Conservation (phyloP, 2,329 filamentous ascomycete genomes). For the Xylariaceae sp. region DNA sequence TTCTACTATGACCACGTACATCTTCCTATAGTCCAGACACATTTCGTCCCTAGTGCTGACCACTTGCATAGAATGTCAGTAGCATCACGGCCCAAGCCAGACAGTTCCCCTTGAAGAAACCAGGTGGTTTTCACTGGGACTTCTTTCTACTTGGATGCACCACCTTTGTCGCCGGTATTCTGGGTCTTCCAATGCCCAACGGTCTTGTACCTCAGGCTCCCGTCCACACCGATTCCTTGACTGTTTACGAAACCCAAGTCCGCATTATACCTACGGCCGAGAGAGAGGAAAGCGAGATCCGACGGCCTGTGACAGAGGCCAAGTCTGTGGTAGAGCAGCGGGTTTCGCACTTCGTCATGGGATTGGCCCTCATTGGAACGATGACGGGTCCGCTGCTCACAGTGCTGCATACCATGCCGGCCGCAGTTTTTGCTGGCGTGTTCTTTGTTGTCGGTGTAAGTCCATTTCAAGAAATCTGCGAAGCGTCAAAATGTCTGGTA, state of each 20-base stretch:
- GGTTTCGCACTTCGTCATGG: conserved; percentile 51
- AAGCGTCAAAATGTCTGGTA: too few species aligned
- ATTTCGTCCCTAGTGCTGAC: background rate
- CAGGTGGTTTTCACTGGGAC: conserved; percentile 52
- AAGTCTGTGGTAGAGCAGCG: conserved; percentile 52
- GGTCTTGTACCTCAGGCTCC: conserved; percentile 53
- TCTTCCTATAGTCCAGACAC: background rate
- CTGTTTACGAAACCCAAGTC: conserved; percentile 33
- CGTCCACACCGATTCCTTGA: conserved; percentile 53
- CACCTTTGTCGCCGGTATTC: conserved; percentile 49
- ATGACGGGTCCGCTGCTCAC: too few species aligned
- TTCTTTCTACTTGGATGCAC: conserved; percentile 54
- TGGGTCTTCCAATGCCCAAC: conserved; percentile 54
- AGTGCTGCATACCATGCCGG: too few species aligned
- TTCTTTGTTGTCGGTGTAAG: conserved; percentile 56
- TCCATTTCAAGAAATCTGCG: conserved; percentile 8
- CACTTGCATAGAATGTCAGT: conserved; percentile 38
- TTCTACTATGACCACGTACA: conserved; percentile 54
- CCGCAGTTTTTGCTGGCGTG: too few species aligned
- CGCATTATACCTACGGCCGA: conserved; percentile 38
- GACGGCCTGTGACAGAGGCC: conserved; percentile 38
- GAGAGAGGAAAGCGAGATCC: conserved; percentile 37
- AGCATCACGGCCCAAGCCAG: conserved; percentile 52
- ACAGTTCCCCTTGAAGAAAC: conserved; percentile 52
- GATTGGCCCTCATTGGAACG: conserved; percentile 44